Conservation (phyloP, 2,329 filamentous ascomycete species). For the Rhexocercosporidium sp. region DNA sequence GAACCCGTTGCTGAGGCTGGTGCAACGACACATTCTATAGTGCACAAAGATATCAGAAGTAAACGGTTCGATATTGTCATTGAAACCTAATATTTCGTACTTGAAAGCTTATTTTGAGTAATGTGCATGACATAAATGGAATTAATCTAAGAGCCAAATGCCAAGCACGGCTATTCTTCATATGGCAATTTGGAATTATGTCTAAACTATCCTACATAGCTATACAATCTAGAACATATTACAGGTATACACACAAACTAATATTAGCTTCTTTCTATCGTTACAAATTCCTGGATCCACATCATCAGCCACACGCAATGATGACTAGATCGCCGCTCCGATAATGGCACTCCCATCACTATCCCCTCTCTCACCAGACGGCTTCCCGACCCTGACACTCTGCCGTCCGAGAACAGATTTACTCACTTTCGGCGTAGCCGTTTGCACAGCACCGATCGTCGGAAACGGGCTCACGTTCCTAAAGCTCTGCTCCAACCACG, state of each 20-base stretch:
- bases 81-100: too few species aligned
- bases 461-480: conserved; percentile 18
- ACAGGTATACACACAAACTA: background rate
- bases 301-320: background rate
- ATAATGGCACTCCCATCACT: conserved; percentile 16
- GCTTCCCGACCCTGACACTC: conserved; percentile 1
- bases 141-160: too few species aligned
- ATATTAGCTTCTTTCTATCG: background rate
- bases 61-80: too few species aligned
- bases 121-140: too few species aligned
- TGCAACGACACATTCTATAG: background rate
- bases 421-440: background rate
- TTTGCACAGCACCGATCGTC: background rate
- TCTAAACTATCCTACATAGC: background rate
- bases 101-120: too few species aligned
- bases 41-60: too few species aligned
- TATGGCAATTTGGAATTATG: background rate
- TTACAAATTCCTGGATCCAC: background rate
- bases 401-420: background rate
- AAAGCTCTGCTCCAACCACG: conserved; percentile 22
- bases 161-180: too few species aligned
- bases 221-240: background rate
- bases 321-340: background rate
- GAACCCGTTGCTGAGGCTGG: too few species aligned
- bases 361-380: conserved; percentile 1